These are phyloP conservation scores for Ustilago trichophora DNA, from an alignment of 1,284 basidiomycete genomes.

Conservation along the genomic window DNA sequence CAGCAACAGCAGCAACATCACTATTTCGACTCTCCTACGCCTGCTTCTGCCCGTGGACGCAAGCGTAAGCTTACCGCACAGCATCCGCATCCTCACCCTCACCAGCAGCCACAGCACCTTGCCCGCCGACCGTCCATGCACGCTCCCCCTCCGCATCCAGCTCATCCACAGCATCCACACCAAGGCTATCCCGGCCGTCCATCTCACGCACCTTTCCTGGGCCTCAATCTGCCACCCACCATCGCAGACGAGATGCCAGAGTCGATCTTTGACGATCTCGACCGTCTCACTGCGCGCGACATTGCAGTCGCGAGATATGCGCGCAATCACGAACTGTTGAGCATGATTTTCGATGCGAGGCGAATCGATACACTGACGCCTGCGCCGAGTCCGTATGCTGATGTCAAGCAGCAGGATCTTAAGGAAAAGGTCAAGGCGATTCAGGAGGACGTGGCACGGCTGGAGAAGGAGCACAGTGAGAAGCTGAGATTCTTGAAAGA, in stretches of 20 bases:
- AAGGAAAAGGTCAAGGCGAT: constrained; percentile 24
- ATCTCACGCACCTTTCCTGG: constrained; percentile 23
- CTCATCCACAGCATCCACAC: constrained; percentile 5
- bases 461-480: constrained; percentile 22
- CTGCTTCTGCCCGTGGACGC: constrained; percentile 29
- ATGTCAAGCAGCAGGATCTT: constrained; percentile 38
- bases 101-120: constrained; percentile 11
- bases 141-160: constrained; percentile 12
- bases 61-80: constrained; percentile 44
- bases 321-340: constrained; percentile 61
- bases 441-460: constrained; percentile 17
- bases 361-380: constrained; percentile 55
- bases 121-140: constrained; percentile 32
- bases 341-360: constrained; percentile 59
- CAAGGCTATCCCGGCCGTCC: too few relatives aligned
- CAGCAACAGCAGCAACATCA: constrained; percentile 27
- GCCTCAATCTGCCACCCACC: constrained; percentile 40
- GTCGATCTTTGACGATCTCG: constrained; percentile 58
- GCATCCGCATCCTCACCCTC: constrained; percentile 12
- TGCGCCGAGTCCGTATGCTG: constrained; percentile 53
- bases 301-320: constrained; percentile 60
- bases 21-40: constrained; percentile 35
- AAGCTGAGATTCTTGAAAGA: constrained; percentile 24
- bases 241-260: constrained; percentile 47
- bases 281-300: constrained; percentile 57